These are phyloP conservation scores for Hericium erinaceus DNA, from an alignment of 768 basidiomycete species.

Conservation along the genomic window DNA sequence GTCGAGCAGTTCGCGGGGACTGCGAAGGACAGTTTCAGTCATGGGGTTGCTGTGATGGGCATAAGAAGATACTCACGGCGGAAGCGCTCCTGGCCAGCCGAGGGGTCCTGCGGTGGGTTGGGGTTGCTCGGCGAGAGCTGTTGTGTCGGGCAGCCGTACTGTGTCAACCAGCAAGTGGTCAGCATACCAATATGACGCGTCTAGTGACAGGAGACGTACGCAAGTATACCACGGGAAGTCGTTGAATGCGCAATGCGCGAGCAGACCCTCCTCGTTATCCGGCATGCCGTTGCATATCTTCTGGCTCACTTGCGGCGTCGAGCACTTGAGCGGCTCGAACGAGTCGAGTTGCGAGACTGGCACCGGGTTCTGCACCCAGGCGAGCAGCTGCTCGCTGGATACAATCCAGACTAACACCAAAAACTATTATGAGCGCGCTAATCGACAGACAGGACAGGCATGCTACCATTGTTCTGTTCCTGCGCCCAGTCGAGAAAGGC, in stretches of 20 bases:
- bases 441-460: background rate
- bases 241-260: constrained; percentile 52
- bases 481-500: constrained; percentile 78
- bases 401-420: constrained; percentile 57
- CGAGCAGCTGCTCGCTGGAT: constrained; percentile 59
- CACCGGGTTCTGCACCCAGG: constrained; percentile 65
- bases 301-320: constrained; percentile 44
- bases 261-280: constrained; percentile 50
- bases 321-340: constrained; percentile 51
- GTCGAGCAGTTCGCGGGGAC: constrained; percentile 68
- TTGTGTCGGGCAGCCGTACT: constrained; percentile 67
- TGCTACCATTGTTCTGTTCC: constrained; percentile 46
- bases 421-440: background rate
- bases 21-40: constrained; percentile 17
- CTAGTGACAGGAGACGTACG: constrained; percentile 30
- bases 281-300: constrained; percentile 77
- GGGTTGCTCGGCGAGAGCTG: constrained; percentile 51
- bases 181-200: background rate
- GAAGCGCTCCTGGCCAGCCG: constrained; percentile 37
- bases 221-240: constrained; percentile 79
- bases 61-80: constrained; percentile 36
- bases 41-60: background rate
- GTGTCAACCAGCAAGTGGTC: background rate
- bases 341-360: constrained; percentile 49
- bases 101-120: constrained; percentile 50